Evolutionary conservation across 164 flowering plant genomes (phyloP), one percentile per base, ranked within the genome.

Genomic region (Warburgia ugandensis): DNA sequence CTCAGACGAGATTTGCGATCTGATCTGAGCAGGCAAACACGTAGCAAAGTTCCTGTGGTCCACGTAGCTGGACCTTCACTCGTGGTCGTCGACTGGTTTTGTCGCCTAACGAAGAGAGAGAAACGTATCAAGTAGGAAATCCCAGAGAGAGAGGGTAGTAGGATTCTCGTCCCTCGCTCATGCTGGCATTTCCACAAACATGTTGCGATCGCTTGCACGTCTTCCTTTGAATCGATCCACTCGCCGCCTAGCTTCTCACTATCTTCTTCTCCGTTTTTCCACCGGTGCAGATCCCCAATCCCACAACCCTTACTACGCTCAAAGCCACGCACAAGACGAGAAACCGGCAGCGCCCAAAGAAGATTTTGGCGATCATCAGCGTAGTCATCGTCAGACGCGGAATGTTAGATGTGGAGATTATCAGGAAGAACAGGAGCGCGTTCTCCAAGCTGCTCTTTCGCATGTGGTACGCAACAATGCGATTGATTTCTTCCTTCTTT

Each of bases 391-490:
- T 6, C 44, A 53, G 44, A 49, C 45, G 22, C 45, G 38, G 54
- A 58, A 58, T 22, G n/a, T 38, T 2, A 39, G 40, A 11, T 55
- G 35, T 22, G 53, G 47, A 6, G 79, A 70, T 5, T 84, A 70
- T 67, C 64, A 76, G 65, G 86, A 83, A 1, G 94, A 90, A 66
- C 86, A 86, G 60, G 73, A 73, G 51, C 82, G 85, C n/a, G 84
- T 90, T 46, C 95, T 90, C 29, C 68, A 61, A 25, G 91, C 97
- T 29, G 73, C 95, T 3, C 85, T 90, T 44, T 61, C 37, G 39
- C 94, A 84, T 53, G 97, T 90, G 71, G 97, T 85, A 2, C 21
- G 80, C 64, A 25, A 21, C 13, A 39, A 23, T 25, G 13, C 1
- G 8, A 13, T 47, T 1, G 29, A 3, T 29, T 25, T 3, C 20